Evolutionary conservation across 176 grass and related monocot species (phyloP), one percentile per base, ranked within the genome.

Genomic region (Pharus latifolius): DNA sequence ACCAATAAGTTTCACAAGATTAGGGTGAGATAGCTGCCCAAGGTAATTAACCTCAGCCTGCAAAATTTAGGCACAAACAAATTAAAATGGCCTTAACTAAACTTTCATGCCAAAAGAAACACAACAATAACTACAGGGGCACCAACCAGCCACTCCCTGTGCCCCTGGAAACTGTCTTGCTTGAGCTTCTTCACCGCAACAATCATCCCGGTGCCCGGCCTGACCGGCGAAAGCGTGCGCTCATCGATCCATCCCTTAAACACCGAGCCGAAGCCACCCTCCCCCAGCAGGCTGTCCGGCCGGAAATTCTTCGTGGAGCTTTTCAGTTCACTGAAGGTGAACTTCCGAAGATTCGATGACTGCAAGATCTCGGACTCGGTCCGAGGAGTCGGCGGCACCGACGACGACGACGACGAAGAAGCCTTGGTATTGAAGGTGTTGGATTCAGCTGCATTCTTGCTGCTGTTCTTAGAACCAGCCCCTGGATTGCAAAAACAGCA

Each of bases 201-300:
- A 3, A 97, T 79, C 18, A 87, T 90, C 57, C 94, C 94, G 1
- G 81, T 83, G 6, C 94, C 94, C 1, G 89, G 89, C 50, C 81
- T 98, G 48, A 85, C 76, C 1, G 94, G 83, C 42, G 78, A 1
- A 2, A 93, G 83, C 6, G 94, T 90, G 52, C 79, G 85, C 67
- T 89, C 92, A 1, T 97, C 86, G 51, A 97, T 85, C 93, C 93
- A 97, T 8, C 93, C 93, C 79, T 97, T 97, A 73, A 97, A 98
- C 12, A 98, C 94, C 1, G 86, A 90, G 40, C 94, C 94, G 31
- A 92, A 96, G 7, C 92, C 92, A 20, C 92, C 92, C 41, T 96
- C 88, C 12, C 92, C 92, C 3, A 96, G 79, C 59, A 90, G 78
- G 80, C 72, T 88, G 56, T 98, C 94, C 0, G 89, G 81, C 24